Evolutionary conservation across 164 flowering plant genomes (phyloP), one percentile per base, ranked within the genome.

Genomic region (Chloranthus sessilifolius): DNA sequence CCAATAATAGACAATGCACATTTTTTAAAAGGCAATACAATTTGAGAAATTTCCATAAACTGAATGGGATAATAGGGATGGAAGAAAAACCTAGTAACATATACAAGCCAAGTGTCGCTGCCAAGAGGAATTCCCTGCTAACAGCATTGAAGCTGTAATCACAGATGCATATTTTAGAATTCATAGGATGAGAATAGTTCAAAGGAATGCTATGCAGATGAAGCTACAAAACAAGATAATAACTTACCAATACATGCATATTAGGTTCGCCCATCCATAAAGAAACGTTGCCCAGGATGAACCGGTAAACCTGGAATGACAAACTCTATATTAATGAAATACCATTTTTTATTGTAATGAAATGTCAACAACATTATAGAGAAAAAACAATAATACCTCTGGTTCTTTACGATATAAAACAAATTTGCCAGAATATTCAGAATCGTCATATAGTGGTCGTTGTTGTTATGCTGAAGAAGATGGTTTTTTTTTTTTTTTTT

Each of bases 261-360:
- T 37, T 39, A 92, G 75, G 57, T 88, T 92, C 8, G 91, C 96
- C 81, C 88, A 86, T 53, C 96, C 97, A 59, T 84, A 76, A 22
- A 88, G 71, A 41, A 88, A 33, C 36, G 89, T 59, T 52, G 91
- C 95, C 99, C 99, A 92, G 1, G 65, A 5, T 21, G 96, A 70
- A 50, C 99, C 96, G 36, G 77, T 71, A 74, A 91, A 88, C 98
- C 98, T 88, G 77, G 50, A 39, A 22, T 17, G 37, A 39, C 19
- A 9, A 57, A 41, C 12, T n/a, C n/a, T n/a, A n/a, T n/a, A n/a
- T n/a, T n/a, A n/a, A n/a, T n/a, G n/a, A n/a, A n/a, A n/a, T n/a
- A n/a, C n/a, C n/a, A n/a, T n/a, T n/a, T n/a, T n/a, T n/a, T n/a
- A n/a, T n/a, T n/a, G n/a, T n/a, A n/a, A n/a, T n/a, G n/a, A n/a